Conservation (phyloP, 768 basidiomycete species). For the Pleurotus salmoneostramineus region DNA sequence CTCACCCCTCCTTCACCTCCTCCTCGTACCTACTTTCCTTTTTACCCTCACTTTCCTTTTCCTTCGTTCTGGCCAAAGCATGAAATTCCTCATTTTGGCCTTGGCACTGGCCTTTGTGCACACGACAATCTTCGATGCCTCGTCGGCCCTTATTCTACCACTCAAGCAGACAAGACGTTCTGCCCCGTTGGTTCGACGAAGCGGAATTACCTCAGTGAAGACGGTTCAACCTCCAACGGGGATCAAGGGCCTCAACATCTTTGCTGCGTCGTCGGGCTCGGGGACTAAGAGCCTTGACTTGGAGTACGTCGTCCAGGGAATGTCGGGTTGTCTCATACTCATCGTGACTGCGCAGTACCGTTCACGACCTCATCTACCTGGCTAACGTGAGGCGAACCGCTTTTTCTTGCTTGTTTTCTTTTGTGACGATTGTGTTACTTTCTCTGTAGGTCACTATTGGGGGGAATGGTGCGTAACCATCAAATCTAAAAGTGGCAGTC, state of each 20-base stretch:
- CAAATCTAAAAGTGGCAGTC: too few relatives aligned
- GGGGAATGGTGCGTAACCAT: conserved; percentile 43
- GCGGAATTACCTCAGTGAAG: conserved; percentile 14
- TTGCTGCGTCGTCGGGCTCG: conserved; percentile 26
- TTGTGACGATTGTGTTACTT: conserved; percentile 5
- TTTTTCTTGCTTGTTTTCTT: not conserved
- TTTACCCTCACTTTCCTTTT: conserved; percentile 20
- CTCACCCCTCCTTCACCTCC: conserved; percentile 14
- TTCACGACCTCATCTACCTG: conserved; percentile 76
- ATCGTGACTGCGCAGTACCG: conserved; percentile 41
- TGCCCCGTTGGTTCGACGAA: conserved; percentile 26
- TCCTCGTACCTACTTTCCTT: conserved; percentile 14
- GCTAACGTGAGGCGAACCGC: conserved; percentile 53
- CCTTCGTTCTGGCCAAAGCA: conserved; percentile 24
- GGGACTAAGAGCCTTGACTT: conserved; percentile 35
- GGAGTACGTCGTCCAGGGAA: conserved; percentile 27
- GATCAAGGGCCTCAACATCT: conserved; percentile 25
- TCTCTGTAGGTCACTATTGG: conserved; percentile 59
- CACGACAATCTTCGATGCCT: conserved; percentile 16
- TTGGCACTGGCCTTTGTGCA: conserved; percentile 33
- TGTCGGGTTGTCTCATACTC: not conserved
- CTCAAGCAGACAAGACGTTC: conserved; percentile 39
- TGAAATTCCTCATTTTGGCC: conserved; percentile 35
- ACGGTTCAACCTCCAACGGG: conserved; percentile 13
- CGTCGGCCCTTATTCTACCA: conserved; percentile 43